Conservation (phyloP, 768 basidiomycete genomes). For the Trametes sanguinea region DNA sequence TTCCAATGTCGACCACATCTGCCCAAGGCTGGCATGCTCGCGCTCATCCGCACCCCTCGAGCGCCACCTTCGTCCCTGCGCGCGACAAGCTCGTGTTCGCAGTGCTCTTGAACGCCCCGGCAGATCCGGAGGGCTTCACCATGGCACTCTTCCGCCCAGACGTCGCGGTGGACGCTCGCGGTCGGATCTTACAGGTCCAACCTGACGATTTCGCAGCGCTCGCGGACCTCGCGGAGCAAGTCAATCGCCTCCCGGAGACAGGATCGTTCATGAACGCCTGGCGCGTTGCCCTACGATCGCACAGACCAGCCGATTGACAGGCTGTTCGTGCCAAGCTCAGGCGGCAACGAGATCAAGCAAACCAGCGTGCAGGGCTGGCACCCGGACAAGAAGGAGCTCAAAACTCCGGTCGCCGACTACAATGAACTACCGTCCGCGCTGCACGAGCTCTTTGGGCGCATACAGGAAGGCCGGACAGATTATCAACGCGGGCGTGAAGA, state of each 20-base stretch:
- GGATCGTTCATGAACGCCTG: constrained; percentile 28
- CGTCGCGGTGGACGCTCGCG: constrained; percentile 28
- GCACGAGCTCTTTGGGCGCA: constrained; percentile 24
- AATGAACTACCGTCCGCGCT: constrained; percentile 22
- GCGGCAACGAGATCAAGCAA: constrained; percentile 13
- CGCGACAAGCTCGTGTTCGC: constrained; percentile 22
- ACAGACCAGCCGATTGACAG: constrained; percentile 27
- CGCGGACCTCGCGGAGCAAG: constrained; percentile 16
- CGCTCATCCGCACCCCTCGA: constrained; percentile 15
- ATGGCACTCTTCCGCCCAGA: constrained; percentile 29
- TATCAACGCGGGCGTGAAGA: constrained; percentile 18
- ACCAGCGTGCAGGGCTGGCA: constrained; percentile 30
- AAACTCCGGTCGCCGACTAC: constrained; percentile 20
- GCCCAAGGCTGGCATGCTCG: constrained; percentile 25
- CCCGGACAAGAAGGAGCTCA: constrained; percentile 19
- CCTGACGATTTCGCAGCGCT: constrained; percentile 21
- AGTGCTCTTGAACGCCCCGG: constrained; percentile 26
- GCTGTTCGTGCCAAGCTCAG: constrained; percentile 17
- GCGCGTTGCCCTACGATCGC: constrained; percentile 21
- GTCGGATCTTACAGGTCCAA: constrained; percentile 18
- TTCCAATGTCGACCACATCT: constrained; percentile 11
- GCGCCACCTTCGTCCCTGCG: constrained; percentile 21
- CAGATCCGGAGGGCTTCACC: constrained; percentile 27
- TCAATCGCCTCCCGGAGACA: constrained; percentile 20
- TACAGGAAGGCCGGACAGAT: constrained; percentile 19